A percentile compares a stretch with the other conserved stretches of the same genome.
Evolutionary conservation across 148 eudicot genomes (phyloP).

Genomic region (Rhododendron ovatum): DNA sequence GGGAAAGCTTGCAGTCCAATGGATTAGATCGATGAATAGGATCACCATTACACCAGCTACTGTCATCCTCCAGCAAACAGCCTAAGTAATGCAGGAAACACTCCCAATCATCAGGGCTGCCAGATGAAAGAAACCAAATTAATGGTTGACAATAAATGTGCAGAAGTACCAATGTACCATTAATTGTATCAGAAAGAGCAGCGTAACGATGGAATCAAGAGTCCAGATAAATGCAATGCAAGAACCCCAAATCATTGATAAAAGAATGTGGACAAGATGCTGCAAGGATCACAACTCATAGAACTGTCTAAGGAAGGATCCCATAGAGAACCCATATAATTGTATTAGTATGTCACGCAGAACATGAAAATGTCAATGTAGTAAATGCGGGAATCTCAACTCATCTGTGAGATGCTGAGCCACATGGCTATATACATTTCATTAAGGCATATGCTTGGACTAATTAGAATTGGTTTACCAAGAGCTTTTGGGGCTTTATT

Average conservation of each 20-base stretch:
- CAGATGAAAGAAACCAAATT: conserved; percentile 22
- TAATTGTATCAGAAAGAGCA: not conserved
- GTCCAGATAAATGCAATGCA: not conserved
- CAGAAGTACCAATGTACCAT: not conserved
- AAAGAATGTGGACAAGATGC: not conserved
- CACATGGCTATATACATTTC: not conserved
- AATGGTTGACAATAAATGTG: not conserved
- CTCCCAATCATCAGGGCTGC: conserved; percentile 97
- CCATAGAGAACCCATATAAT: not conserved
- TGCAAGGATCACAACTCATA: not conserved
- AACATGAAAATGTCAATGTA: not conserved
- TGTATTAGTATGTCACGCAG: not conserved
- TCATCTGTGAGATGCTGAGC: not conserved
- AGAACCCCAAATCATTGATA: not conserved
- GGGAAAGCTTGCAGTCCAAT: conserved; percentile 39
- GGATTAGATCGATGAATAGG: conserved; percentile 36
- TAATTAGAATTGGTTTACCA: not conserved
- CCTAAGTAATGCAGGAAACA: conserved; percentile 77
- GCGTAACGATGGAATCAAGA: not conserved
- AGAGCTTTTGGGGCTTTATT: not conserved
- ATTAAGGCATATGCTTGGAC: not conserved
- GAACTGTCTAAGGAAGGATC: not conserved
- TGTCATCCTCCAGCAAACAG: conserved; percentile 80
- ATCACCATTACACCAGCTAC: conserved; percentile 40
- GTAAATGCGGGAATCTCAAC: not conserved